Percentiles rank a stretch among this genome's conserved stretches.
Conservation (phyloP, 345 rosid species). For the Aquilaria sinensis region DNA sequence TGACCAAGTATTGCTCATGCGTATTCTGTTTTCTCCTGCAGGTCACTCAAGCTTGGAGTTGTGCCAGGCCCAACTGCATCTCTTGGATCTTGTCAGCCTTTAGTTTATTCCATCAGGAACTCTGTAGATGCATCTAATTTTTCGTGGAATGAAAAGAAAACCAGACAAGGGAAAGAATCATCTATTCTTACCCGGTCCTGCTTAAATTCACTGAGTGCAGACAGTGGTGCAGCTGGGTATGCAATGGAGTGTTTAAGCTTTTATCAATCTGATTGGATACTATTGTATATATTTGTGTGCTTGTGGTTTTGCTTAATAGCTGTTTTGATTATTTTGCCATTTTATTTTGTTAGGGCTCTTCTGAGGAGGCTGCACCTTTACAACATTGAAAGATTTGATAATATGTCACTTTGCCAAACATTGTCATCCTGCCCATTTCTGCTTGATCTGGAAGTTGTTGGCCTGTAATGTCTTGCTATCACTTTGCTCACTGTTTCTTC, state of each 20-base stretch:
- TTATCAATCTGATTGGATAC: neutral
- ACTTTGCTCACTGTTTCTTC: conserved; percentile 9
- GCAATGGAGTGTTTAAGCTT: conserved; percentile 9
- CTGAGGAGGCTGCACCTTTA: conserved; percentile 82
- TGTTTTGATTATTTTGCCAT: conserved; percentile 13
- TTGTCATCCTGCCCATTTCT: conserved; percentile 65
- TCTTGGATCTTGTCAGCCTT: conserved; percentile 45
- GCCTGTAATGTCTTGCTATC: conserved; percentile 56
- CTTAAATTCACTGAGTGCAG: conserved; percentile 48
- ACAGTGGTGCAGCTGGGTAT: conserved; percentile 58
- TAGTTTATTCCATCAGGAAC: conserved; percentile 50
- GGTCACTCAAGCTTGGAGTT: conserved; percentile 82
- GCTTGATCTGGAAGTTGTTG: conserved; percentile 76
- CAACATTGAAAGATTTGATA: conserved; percentile 54
- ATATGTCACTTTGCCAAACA: conserved; percentile 46
- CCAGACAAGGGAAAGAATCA: conserved; percentile 70
- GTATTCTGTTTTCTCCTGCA: conserved; percentile 8
- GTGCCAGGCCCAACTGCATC: conserved; percentile 50
- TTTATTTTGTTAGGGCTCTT: conserved; percentile 34
- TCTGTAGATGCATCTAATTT: conserved; percentile 54
- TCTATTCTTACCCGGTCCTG: conserved; percentile 61
- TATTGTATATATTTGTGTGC: neutral
- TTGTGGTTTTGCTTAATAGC: neutral
- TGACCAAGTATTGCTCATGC: too few relatives aligned
- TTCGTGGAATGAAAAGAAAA: conserved; percentile 71